Base-by-base conservation (phyloP, 2,329 filamentous ascomycete genomes). In the Fusarium sp. region DNA sequence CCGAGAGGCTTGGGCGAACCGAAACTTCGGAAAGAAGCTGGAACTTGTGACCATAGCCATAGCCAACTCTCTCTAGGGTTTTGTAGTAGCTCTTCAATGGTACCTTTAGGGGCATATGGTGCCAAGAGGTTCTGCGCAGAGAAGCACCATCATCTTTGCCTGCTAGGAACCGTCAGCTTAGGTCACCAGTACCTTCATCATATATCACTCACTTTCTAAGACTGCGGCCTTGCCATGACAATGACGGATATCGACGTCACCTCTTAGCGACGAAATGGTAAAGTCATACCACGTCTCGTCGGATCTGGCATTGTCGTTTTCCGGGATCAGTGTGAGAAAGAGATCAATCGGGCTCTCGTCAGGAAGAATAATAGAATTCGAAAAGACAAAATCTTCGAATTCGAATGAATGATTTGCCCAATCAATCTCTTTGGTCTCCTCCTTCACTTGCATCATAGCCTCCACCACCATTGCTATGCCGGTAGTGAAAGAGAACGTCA, bases 51-150 rank as follows among this genome's bases (percentile, higher is more conserved):
- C 70, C 70, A 13, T 72, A 72, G 14, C 70, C 70, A 39, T 72
- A 72, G 18, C 70, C 70, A 44, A 73, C 70, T 26, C 70, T 49
- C 20, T 72, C 70, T 4, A 72, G 56, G 49, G 70, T 57, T 31
- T 68, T 73, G 56, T 72, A 72, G 36, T 72, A 72, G 50, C 70
- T 72, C 58, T 72, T 72, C 44, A 72, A 20, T 3, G 70, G 70
- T 22, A 72, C 61, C 18, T 59, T 34, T 10, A 72, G 70, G 5
- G 70, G 70, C 70, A 72, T 73, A 5, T 72, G 64, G 22, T 67
- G 49, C 70, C 70, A 72, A 6, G 70, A 72, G 22, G 70, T 72
- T 56, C 70, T 64, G 14, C 36, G 54, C 2, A 34, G 34, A 11
- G 43, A 26, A 38, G 55, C 33, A 6, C 34, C 50, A 7, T 49